A percentile compares a stretch with the other conserved stretches of the same genome.
phyloP scores from a whole-genome alignment of 1,139 yeast species.

The Kodamaea suecica region DNA sequence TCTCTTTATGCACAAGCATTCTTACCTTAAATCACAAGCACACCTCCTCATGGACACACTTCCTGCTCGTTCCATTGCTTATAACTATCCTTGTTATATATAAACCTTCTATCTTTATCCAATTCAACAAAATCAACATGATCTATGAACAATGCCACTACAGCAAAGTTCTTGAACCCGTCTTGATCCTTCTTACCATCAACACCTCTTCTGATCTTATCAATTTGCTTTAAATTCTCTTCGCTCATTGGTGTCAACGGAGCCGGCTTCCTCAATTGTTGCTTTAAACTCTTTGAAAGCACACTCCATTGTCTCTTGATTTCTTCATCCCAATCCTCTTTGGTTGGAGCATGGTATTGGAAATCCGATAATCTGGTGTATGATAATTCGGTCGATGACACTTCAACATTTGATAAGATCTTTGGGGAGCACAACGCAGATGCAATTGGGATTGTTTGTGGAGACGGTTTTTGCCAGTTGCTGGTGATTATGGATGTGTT shows the following conservation, averaged over 20 bases:
- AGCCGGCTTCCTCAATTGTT: conserved; percentile 66
- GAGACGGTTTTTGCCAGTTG: conserved; percentile 6
- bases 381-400: conserved; percentile 22
- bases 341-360: conserved; percentile 47
- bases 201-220: conserved; percentile 75
- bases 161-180: conserved; percentile 68
- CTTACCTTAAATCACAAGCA: no score
- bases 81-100: conserved; percentile 50
- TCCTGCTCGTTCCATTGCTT: conserved; percentile 76
- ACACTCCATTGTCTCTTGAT: conserved; percentile 59
- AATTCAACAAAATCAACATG: conserved; percentile 69
- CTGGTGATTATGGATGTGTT: conserved; percentile 3
- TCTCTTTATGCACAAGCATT: no score
- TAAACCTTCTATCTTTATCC: conserved; percentile 53
- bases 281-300: conserved; percentile 56
- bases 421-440: conserved; percentile 30
- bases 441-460: conserved; percentile 13
- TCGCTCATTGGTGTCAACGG: conserved; percentile 62
- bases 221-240: conserved; percentile 56
- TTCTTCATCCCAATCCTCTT: conserved; percentile 66
- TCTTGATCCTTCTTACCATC: conserved; percentile 72
- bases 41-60: conserved; percentile 68
- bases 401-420: conserved; percentile 11
- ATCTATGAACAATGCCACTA: conserved; percentile 67
- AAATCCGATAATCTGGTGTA: conserved; percentile 30